Percentiles rank a stretch among this genome's conserved stretches.
Evolutionary conservation across 768 basidiomycete species (phyloP).

Genomic region (Chiua virens): DNA sequence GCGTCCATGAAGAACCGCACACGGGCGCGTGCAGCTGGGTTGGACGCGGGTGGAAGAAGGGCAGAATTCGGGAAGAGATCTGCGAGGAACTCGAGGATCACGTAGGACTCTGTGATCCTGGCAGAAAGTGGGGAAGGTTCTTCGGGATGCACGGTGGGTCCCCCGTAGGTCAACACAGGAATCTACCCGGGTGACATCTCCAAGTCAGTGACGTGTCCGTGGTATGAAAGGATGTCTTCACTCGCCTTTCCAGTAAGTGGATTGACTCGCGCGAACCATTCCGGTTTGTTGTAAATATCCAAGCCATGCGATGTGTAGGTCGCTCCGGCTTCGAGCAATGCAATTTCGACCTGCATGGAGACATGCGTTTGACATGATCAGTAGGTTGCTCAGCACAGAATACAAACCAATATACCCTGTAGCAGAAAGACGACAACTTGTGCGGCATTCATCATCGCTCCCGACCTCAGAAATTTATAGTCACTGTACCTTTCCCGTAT

Average conservation of each 20-base stretch:
- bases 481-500: slow-evolving; percentile 37
- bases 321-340: slow-evolving; percentile 53
- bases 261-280: slow-evolving; percentile 66
- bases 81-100: slow-evolving; percentile 65
- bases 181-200: slow-evolving; percentile 34
- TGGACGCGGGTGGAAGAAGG: slow-evolving; percentile 45
- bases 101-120: slow-evolving; percentile 63
- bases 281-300: slow-evolving; percentile 55
- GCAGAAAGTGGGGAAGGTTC: slow-evolving; percentile 55
- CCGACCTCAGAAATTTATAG: neutral
- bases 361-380: no score
- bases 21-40: slow-evolving; percentile 54
- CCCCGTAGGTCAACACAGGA: slow-evolving; percentile 60
- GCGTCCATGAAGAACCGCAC: slow-evolving; percentile 63
- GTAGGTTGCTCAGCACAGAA: slow-evolving; percentile 1
- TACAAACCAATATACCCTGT: slow-evolving; percentile 36
- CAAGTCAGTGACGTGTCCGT: no score
- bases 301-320: slow-evolving; percentile 47
- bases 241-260: slow-evolving; percentile 57
- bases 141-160: slow-evolving; percentile 50
- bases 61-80: slow-evolving; percentile 49
- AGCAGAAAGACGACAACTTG: slow-evolving; percentile 56
- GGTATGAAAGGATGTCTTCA: neutral
- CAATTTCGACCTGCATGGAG: slow-evolving; percentile 48
- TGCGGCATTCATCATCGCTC: neutral